Evolutionary conservation across 106 monocot genomes (phyloP).

Genomic region (Chionographis japonica): DNA sequence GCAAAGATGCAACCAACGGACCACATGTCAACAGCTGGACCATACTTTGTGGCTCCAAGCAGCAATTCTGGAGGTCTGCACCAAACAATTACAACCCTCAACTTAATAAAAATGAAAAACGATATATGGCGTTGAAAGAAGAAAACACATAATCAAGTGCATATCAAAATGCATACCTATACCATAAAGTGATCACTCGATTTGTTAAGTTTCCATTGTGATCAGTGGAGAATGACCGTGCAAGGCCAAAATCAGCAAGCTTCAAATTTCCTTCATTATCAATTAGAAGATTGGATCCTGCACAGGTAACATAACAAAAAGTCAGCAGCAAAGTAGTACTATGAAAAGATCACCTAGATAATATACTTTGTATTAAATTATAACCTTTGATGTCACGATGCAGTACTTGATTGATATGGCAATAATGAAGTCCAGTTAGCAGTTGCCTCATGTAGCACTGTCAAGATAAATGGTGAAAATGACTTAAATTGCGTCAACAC

Average conservation of each 20-base stretch:
- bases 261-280: slow-evolving; percentile 97
- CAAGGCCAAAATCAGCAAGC: slow-evolving; percentile 99
- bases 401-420: slow-evolving; percentile 97
- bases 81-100: slow-evolving; percentile 13
- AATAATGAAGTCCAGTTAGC: slow-evolving; percentile 93
- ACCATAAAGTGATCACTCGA: slow-evolving; percentile 98
- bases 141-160: neutral
- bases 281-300: slow-evolving; percentile 94
- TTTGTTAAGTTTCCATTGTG: slow-evolving; percentile 92
- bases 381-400: slow-evolving; percentile 98
- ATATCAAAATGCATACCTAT: slow-evolving; percentile 52
- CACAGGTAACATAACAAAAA: neutral
- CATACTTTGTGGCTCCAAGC: slow-evolving; percentile 93
- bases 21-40: slow-evolving; percentile 99
- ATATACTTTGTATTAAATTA: too few relatives aligned
- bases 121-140: neutral
- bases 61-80: slow-evolving; percentile 93
- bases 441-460: slow-evolving; percentile 99
- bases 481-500: neutral
- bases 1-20: slow-evolving; percentile 99
- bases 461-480: neutral
- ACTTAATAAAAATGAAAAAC: slow-evolving; percentile 4
- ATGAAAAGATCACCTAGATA: neutral
- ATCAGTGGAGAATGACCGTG: slow-evolving; percentile 85
- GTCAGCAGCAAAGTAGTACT: neutral